phyloP scores from a whole-genome alignment of 1,284 basidiomycete species.

The Moesziomyces sp. region DNA sequence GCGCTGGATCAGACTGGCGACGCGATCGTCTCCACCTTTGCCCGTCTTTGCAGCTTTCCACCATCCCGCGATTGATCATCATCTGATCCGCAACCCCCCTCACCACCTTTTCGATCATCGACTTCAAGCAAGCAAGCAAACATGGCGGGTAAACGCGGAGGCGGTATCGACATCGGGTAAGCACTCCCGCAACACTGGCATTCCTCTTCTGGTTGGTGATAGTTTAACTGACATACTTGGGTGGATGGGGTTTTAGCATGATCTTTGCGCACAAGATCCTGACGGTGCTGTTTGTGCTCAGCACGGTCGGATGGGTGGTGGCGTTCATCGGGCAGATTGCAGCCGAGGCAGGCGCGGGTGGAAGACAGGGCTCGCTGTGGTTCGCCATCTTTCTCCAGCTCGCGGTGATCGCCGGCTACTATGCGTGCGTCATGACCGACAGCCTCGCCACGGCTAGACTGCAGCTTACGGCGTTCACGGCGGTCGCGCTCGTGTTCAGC shows the following conservation, averaged over 20 bases:
- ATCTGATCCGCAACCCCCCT: no score
- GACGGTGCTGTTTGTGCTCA: conserved; percentile 83
- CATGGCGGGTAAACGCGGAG: conserved; percentile 52
- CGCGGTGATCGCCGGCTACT: conserved; percentile 81
- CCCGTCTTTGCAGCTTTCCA: no score
- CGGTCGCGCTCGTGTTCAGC: conserved; percentile 86
- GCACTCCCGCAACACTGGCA: no score
- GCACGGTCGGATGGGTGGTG: conserved; percentile 88
- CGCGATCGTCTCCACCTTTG: no score
- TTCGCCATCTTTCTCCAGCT: conserved; percentile 89
- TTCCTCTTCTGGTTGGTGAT: no score
- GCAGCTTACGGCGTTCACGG: conserved; percentile 87
- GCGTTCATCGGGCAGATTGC: conserved; percentile 80
- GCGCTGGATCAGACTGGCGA: no score
- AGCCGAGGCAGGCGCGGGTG: conserved; percentile 50
- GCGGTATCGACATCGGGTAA: conserved; percentile 52
- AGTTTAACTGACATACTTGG: no score
- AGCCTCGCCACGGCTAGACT: conserved; percentile 82
- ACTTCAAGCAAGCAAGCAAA: not conserved
- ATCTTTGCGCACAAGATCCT: conserved; percentile 90
- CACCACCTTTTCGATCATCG: no score
- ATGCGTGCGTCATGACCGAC: conserved; percentile 84
- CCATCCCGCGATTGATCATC: no score
- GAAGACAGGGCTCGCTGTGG: conserved; percentile 79
- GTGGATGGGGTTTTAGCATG: conserved; percentile 68